phyloP scores from a whole-genome alignment of 805 yeast genomes.

The Cyberlindnera maritima region DNA sequence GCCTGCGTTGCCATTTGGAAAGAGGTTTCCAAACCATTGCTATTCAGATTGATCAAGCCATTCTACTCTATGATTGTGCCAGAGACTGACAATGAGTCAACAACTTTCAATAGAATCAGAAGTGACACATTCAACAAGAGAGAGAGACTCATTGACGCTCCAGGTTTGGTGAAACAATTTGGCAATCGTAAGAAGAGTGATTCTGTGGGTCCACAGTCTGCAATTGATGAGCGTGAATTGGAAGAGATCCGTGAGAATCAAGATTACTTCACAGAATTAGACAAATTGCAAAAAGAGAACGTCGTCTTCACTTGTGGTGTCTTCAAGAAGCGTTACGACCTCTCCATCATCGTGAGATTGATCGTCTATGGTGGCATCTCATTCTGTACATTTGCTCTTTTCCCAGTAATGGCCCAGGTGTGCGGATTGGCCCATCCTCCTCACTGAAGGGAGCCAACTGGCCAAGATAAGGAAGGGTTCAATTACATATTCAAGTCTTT shows the following conservation, averaged over 20 bases:
- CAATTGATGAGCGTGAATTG: slow-evolving; percentile 25
- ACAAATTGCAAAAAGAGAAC: slow-evolving; percentile 22
- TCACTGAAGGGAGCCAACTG: neutral
- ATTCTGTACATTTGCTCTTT: slow-evolving; percentile 41
- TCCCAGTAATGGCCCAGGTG: slow-evolving; percentile 24
- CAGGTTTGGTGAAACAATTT: slow-evolving; percentile 16
- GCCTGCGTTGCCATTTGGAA: slow-evolving; percentile 70
- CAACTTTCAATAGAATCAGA: slow-evolving; percentile 25
- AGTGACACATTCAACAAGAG: slow-evolving; percentile 23
- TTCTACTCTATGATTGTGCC: slow-evolving; percentile 36
- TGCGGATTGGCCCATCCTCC: slow-evolving; percentile 15
- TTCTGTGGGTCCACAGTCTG: slow-evolving; percentile 25
- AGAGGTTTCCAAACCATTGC: slow-evolving; percentile 60
- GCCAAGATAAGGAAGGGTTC: too few relatives aligned
- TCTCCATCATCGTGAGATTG: slow-evolving; percentile 73
- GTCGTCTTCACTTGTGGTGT: slow-evolving; percentile 40
- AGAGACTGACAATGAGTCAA: slow-evolving; percentile 14
- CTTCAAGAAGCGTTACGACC: slow-evolving; percentile 61
- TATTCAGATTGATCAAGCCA: slow-evolving; percentile 58
- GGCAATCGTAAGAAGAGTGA: slow-evolving; percentile 16
- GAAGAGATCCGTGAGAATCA: slow-evolving; percentile 19
- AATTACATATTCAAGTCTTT: neutral
- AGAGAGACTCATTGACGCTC: slow-evolving; percentile 25
- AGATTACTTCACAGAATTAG: slow-evolving; percentile 22
- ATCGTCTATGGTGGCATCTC: slow-evolving; percentile 83